A percentile compares a stretch with the other conserved stretches of the same genome.
phyloP scores from a whole-genome alignment of 805 yeast species.

The Zygosaccharomyces gambellarensis region DNA sequence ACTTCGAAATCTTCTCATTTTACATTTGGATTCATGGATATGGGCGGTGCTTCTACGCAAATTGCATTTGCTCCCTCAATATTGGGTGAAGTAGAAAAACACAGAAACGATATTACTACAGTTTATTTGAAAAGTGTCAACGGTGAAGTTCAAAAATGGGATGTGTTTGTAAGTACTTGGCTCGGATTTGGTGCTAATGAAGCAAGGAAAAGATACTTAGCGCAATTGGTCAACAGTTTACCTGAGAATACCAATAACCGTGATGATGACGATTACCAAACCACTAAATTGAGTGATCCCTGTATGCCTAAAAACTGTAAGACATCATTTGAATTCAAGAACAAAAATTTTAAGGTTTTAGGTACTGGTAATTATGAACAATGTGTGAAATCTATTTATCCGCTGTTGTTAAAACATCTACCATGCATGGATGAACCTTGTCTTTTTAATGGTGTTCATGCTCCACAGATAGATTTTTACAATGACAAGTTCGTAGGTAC shows the following conservation, averaged over 20 bases:
- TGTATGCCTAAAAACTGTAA: conserved; percentile 68
- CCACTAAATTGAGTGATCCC: conserved; percentile 55
- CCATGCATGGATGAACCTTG: conserved; percentile 90
- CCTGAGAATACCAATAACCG: conserved; percentile 46
- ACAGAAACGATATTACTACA: conserved; percentile 66
- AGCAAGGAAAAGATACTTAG: conserved; percentile 71
- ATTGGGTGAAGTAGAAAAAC: conserved; percentile 53
- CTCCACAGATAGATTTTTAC: conserved; percentile 77
- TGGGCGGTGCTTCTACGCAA: conserved; percentile 99
- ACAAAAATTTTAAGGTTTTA: conserved; percentile 42
- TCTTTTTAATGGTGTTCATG: conserved; percentile 91
- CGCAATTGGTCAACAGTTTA: conserved; percentile 46
- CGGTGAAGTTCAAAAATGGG: conserved; percentile 73
- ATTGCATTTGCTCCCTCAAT: conserved; percentile 84
- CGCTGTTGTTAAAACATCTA: conserved; percentile 67
- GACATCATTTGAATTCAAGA: conserved; percentile 45
- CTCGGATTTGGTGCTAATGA: conserved; percentile 96
- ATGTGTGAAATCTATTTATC: conserved; percentile 69
- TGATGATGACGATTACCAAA: conserved; percentile 42
- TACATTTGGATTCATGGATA: conserved; percentile 94
- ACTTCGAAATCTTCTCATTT: conserved; percentile 35
- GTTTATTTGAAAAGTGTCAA: conserved; percentile 62
- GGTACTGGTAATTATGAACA: conserved; percentile 79
- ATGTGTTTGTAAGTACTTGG: conserved; percentile 93
- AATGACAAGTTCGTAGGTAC: conserved; percentile 85